Conservation (phyloP, 1,284 basidiomycete genomes). For the Apiotrichum mycotoxinovorans region DNA sequence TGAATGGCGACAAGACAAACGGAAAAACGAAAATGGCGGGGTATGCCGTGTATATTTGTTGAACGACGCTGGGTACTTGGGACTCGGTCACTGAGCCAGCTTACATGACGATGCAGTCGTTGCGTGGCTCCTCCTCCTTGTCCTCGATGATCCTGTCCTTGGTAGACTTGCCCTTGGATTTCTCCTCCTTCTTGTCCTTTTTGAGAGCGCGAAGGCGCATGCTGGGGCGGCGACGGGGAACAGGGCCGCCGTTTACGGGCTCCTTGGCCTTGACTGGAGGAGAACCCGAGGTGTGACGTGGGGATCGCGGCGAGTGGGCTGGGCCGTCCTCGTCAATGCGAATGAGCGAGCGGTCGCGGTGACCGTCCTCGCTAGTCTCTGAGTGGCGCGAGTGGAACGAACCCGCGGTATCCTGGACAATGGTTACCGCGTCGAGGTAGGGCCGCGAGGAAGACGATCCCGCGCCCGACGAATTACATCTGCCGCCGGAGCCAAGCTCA, state of each 20-base stretch:
- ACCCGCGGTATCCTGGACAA: neutral
- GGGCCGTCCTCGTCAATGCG: slow-evolving; percentile 23
- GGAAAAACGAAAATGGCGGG: neutral
- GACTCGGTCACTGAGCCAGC: neutral
- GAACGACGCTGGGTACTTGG: too few relatives aligned
- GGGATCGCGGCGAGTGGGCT: neutral
- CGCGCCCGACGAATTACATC: slow-evolving; percentile 7
- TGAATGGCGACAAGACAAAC: neutral
- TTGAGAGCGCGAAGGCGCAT: neutral
- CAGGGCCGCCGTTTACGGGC: neutral
- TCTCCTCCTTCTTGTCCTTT: neutral
- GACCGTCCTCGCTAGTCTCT: slow-evolving; percentile 16
- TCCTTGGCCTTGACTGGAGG: neutral
- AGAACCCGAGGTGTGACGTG: neutral
- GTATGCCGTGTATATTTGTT: neutral
- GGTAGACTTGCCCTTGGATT: neutral
- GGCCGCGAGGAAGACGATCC: slow-evolving; percentile 5
- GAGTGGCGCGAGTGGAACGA: slow-evolving; percentile 17
- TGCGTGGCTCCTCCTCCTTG: neutral
- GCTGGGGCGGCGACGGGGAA: neutral
- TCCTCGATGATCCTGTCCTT: neutral
- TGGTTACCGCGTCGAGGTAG: neutral
- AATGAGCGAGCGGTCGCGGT: slow-evolving; percentile 15
- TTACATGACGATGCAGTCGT: slow-evolving; percentile 1
- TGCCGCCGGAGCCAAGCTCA: neutral